These are phyloP conservation scores for Elaphomyces granulatus DNA, from an alignment of 495 filamentous ascomycete genomes.

Conservation along the genomic window DNA sequence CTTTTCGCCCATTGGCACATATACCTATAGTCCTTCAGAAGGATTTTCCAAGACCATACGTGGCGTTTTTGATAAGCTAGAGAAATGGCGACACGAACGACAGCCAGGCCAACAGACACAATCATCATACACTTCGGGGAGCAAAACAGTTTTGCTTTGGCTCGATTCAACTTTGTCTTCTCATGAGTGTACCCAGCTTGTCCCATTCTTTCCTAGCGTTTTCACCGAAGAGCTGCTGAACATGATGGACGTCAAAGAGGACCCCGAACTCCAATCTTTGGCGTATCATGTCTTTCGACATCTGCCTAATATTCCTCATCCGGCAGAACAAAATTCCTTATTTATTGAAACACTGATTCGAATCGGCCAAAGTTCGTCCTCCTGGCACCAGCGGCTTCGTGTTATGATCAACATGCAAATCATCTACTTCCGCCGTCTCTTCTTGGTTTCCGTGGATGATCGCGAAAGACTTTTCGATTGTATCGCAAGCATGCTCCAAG, in stretches of 20 bases:
- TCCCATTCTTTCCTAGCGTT: constrained; percentile 77
- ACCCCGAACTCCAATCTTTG: constrained; percentile 84
- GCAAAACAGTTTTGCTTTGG: constrained; percentile 93
- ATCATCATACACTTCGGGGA: constrained; percentile 86
- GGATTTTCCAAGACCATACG: constrained; percentile 61
- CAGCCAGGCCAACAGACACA: constrained; percentile 82
- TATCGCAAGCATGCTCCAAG: constrained; percentile 85
- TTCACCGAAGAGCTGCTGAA: constrained; percentile 87
- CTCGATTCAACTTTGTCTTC: constrained; percentile 82
- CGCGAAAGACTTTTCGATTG: constrained; percentile 74
- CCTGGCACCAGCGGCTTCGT: constrained; percentile 97
- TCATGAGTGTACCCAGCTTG: constrained; percentile 81
- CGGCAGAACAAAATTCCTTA: constrained; percentile 62
- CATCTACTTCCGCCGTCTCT: constrained; percentile 93
- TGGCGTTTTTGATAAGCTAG: constrained; percentile 66
- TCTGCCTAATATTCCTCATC: constrained; percentile 89
- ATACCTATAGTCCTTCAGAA: constrained; percentile 61
- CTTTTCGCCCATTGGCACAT: constrained; percentile 69
- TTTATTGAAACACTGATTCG: constrained; percentile 80
- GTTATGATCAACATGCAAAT: constrained; percentile 98
- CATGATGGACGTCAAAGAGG: constrained; percentile 99
- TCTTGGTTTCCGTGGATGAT: constrained; percentile 66
- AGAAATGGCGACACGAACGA: constrained; percentile 75
- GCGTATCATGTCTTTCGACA: constrained; percentile 97
- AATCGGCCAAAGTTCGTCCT: constrained; percentile 69